Evolutionary conservation across 148 eudicot species (phyloP).

Genomic region (Amaranthus palmeri): DNA sequence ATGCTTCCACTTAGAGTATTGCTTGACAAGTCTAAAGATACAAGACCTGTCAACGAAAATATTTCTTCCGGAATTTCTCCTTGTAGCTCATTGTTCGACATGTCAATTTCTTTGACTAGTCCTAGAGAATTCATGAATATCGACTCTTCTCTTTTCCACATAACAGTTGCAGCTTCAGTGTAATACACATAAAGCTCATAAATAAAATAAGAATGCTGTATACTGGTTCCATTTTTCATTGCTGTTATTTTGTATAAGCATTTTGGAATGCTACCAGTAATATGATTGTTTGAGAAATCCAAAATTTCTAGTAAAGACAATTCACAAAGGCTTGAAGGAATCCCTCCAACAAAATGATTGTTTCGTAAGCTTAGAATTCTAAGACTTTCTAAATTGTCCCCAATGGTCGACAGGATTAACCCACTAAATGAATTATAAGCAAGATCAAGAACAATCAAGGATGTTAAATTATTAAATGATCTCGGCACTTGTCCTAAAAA

Average conservation of each 20-base stretch:
- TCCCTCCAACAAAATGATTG: neutral
- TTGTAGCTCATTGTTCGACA: slow-evolving; percentile 7
- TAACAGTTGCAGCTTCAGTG: neutral
- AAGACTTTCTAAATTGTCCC: neutral
- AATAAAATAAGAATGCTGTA: accelerated
- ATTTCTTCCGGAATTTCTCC: slow-evolving; percentile 14
- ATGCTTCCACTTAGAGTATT: neutral
- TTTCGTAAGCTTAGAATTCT: neutral
- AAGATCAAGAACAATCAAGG: slow-evolving; percentile 7
- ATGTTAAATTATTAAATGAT: neutral
- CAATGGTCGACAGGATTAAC: neutral
- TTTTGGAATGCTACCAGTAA: slow-evolving; percentile 2
- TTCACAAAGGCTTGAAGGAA: slow-evolving; percentile 9
- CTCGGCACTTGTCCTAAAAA: neutral
- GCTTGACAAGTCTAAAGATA: slow-evolving; percentile 3
- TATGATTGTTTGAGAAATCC: slow-evolving; percentile 2
- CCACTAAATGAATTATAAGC: slow-evolving; percentile 10
- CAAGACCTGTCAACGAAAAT: neutral
- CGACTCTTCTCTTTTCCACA: slow-evolving; percentile 14
- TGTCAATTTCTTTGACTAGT: neutral
- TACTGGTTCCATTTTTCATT: neutral
- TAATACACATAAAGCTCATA: accelerated
- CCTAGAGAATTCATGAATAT: neutral
- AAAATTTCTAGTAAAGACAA: slow-evolving; percentile 3
- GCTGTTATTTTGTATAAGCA: neutral